Base-by-base conservation (phyloP, 306 rosid genomes). In the Carpinus viminea region DNA sequence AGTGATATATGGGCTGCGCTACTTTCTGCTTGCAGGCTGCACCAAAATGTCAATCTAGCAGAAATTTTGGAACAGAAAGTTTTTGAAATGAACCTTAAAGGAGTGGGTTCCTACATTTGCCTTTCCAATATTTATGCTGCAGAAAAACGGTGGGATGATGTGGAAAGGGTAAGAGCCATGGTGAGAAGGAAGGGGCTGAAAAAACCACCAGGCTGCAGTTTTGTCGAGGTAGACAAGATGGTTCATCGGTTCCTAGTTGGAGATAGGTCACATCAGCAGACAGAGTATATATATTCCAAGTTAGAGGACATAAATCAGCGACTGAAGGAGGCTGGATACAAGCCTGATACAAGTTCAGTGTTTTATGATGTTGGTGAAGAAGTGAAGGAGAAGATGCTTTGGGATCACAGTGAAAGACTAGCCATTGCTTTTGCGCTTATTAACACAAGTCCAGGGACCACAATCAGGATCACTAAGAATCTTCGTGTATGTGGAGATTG, bases 121-220 rank as follows among this genome's bases (percentile, higher is more conserved):
- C 93, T 87, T 79, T 91, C 96, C 79, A 86, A 91, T 84, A 77
- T 89, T 64, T 89, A 89, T 78, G 91, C 95, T 46, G 83, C 90
- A 28, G 84, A 74, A 81, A 85, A 85, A 85, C 86, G 48, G 76
- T 87, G 95, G 92, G 81, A 84, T 80, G 89, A 82, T 79, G 91
- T 85, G 72, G 88, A 87, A 75, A 85, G 76, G 51, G 79, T 90
- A 80, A 87, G 92, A 78, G 76, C 83, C 68, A 57, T 77, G 59
- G 76, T 91, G 85, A 80, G 76, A 77, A 84, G 36, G 36, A 68
- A 43, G 73, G 83, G 85, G 72, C 77, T 87, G 79, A 87, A 77
- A 80, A 87, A 91, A 82, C 70, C 85, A 74, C 88, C 88, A 31
- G 88, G 90, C 66, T 84, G 75, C 83, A 87, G 92, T 74, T 87